phyloP scores from a whole-genome alignment of 768 basidiomycete species.

The Rhodosporidiobolus odoratus region DNA sequence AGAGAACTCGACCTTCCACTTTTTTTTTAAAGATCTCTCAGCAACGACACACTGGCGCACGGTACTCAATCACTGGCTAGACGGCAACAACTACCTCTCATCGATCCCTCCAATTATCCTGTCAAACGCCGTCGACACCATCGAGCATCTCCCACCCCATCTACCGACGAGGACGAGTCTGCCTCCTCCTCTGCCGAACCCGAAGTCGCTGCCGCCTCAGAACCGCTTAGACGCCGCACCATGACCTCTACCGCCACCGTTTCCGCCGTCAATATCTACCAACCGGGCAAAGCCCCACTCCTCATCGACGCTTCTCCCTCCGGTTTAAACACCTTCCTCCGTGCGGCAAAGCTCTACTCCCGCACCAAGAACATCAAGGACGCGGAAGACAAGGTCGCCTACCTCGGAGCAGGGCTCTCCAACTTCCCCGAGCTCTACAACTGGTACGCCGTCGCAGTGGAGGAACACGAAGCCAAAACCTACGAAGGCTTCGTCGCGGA shows the following conservation, averaged over 20 bases:
- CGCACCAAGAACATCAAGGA: neutral
- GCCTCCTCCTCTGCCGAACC: neutral
- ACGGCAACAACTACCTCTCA: too few relatives aligned
- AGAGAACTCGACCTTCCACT: too few relatives aligned
- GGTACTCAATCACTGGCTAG: too few relatives aligned
- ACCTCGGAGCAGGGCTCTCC: neutral
- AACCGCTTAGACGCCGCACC: neutral
- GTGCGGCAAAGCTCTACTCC: neutral
- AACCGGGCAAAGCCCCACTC: neutral
- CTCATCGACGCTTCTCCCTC: neutral
- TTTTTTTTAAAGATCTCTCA: conserved; percentile 6
- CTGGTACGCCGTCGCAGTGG: neutral
- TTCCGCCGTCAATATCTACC: too few relatives aligned
- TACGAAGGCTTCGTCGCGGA: neutral
- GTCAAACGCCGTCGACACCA: neutral
- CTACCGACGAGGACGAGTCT: too few relatives aligned
- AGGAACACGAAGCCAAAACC: neutral
- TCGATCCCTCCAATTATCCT: neutral
- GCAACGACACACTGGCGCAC: neutral
- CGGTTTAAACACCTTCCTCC: neutral
- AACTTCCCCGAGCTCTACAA: neutral
- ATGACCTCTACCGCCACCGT: neutral
- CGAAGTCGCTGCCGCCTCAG: neutral
- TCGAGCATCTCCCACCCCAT: neutral
- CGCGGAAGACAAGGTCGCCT: neutral